phyloP scores from a whole-genome alignment of 2,329 filamentous ascomycete species.

The Ophiostoma australiae region DNA sequence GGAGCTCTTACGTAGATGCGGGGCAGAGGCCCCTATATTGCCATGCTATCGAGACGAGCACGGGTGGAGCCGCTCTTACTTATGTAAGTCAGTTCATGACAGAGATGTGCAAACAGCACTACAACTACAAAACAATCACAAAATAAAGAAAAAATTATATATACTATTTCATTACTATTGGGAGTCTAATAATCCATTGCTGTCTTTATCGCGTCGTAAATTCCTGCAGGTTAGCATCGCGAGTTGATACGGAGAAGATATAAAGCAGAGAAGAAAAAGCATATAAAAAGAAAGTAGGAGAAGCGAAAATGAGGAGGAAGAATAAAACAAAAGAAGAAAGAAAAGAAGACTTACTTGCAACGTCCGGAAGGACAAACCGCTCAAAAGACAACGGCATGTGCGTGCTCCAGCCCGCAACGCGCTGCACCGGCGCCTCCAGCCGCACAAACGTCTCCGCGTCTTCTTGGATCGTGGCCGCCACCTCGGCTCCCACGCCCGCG shows the following conservation, averaged over 20 bases:
- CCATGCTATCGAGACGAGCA: not conserved
- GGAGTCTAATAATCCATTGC: conserved; percentile 51
- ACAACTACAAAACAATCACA: not conserved
- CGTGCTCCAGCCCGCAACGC: conserved; percentile 85
- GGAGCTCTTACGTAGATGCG: conserved; percentile 9
- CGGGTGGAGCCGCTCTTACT: conserved; percentile 14
- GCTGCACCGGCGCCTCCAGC: conserved; percentile 77
- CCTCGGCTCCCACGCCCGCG: conserved; percentile 80
- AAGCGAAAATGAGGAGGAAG: not conserved
- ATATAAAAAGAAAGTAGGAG: not conserved
- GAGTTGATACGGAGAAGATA: not conserved
- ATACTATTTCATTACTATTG: conserved; percentile 18
- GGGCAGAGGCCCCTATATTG: conserved; percentile 16
- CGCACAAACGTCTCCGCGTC: conserved; percentile 68
- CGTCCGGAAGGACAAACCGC: conserved; percentile 75
- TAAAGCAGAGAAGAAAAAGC: not conserved
- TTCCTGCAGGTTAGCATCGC: conserved; percentile 43
- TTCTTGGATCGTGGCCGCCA: conserved; percentile 83
- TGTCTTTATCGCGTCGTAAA: conserved; percentile 67
- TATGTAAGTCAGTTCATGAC: not conserved
- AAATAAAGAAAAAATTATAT: not conserved
- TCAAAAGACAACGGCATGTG: conserved; percentile 78
- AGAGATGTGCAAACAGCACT: not conserved
- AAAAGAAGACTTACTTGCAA: conserved; percentile 70
- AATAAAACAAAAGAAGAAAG: not conserved